These are phyloP conservation scores for Phytomonas sp. DNA, from an alignment of 208 protist genomes.

Conservation along the genomic window DNA sequence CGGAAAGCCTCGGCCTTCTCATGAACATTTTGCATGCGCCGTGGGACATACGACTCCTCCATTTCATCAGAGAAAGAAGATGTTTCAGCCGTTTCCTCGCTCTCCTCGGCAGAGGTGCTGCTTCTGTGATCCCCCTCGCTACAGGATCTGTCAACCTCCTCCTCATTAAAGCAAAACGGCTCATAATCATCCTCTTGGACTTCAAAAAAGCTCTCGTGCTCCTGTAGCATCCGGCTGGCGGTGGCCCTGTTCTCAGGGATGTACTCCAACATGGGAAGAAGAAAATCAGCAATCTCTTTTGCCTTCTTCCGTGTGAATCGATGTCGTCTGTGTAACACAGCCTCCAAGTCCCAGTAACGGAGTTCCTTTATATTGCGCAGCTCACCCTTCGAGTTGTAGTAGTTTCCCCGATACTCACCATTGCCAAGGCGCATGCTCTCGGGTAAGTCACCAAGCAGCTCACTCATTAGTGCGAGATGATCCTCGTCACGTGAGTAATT, in stretches of 20 bases:
- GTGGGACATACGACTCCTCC: slow-evolving; percentile 13
- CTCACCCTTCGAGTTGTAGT: slow-evolving; percentile 80
- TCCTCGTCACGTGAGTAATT: slow-evolving; percentile 87
- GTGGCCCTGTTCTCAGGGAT: slow-evolving; percentile 79
- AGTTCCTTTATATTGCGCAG: slow-evolving; percentile 78
- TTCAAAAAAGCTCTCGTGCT: slow-evolving; percentile 79
- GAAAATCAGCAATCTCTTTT: slow-evolving; percentile 87
- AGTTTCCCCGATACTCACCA: slow-evolving; percentile 66
- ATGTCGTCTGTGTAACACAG: slow-evolving; percentile 91
- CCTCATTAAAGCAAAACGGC: slow-evolving; percentile 60
- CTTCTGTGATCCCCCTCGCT: slow-evolving; percentile 11
- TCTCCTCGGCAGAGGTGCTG: slow-evolving; percentile 13
- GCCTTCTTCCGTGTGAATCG: slow-evolving; percentile 86
- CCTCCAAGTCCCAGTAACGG: slow-evolving; percentile 75
- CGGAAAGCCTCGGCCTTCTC: slow-evolving; percentile 28
- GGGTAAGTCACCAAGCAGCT: slow-evolving; percentile 89
- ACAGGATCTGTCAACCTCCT: slow-evolving; percentile 19
- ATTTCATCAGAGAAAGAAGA: slow-evolving; percentile 11
- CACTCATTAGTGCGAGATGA: slow-evolving; percentile 92
- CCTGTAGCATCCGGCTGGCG: slow-evolving; percentile 69
- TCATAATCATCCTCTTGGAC: slow-evolving; percentile 80
- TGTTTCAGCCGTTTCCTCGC: slow-evolving; percentile 17
- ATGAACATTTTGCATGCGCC: slow-evolving; percentile 17
- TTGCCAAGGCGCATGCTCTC: slow-evolving; percentile 72
- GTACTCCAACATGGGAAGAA: slow-evolving; percentile 93